Evolutionary conservation across 2,329 filamentous ascomycete genomes (phyloP), one percentile per base, ranked within the genome.

Genomic region (Celoporthe dispersa): DNA sequence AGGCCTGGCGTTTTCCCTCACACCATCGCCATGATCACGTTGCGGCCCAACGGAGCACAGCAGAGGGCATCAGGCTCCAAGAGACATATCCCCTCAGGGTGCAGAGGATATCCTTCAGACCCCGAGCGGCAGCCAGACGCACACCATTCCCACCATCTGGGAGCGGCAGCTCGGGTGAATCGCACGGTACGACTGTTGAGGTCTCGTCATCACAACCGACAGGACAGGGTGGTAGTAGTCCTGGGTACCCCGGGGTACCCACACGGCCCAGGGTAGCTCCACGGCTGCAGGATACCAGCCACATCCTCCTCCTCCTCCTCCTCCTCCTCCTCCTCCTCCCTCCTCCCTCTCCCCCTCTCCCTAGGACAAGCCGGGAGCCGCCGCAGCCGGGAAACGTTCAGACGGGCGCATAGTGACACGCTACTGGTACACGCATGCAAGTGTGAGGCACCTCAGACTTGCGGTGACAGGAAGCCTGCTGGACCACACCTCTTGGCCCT

Each of bases 241-340:
- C n/a, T 44, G 55, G 28, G 63, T 51, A 35, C 22, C 63, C 63
- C 31, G 44, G 41, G 9, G 44, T 55, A 55, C 28, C 44, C 63
- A 35, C 28, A n/a, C 37, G 31, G 63, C 44, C 44, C 14, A 35
- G 64, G n/a, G 64, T 59, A 66, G 64, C 64, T 66, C 48, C 51
- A 16, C 28, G 39, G 37, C 33, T 66, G 51, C 51, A 66, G 4
- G 64, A 66, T 44, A 55, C 51, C 51, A 55, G 64, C 35, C 64
- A 57, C 48, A 57, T 39, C n/a, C 28, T 59, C 48, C 39, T 28
- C 12, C 51, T 55, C n/a, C 3, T 11, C 11, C 22, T 11, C 11
- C 31, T 11, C n/a, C 25, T n/a, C 48, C 9, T 6, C 5, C 19
- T 11, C 48, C 41, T 22, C 44, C 3, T 11, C 6, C 44, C 6